Percentiles rank a stretch among this genome's conserved stretches.
phyloP scores from a whole-genome alignment of 495 filamentous ascomycete genomes.

The Cairneyella variabilis region DNA sequence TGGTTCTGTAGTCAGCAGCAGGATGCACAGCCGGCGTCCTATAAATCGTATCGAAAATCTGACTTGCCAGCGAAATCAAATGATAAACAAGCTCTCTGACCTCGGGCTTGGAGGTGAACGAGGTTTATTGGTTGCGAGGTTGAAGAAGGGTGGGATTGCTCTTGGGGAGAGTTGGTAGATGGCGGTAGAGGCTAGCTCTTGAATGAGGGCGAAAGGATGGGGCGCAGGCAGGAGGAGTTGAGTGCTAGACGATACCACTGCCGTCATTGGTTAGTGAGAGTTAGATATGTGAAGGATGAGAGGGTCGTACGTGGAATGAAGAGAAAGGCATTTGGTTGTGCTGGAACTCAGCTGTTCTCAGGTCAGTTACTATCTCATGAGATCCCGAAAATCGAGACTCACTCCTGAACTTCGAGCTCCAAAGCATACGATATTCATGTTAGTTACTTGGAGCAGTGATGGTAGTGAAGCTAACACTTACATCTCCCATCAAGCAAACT shows the following conservation, averaged over 20 bases:
- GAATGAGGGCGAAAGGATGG: constrained; percentile 7
- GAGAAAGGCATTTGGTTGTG: constrained; percentile 2
- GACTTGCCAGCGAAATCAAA: too few species aligned
- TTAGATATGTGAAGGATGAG: too few species aligned
- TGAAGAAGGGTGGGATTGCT: too few species aligned
- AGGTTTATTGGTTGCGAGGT: too few species aligned
- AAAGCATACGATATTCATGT: not conserved
- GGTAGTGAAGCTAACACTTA: not conserved
- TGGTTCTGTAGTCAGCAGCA: too few species aligned
- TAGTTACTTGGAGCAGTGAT: not conserved
- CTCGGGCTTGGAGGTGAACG: too few species aligned
- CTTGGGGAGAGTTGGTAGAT: too few species aligned
- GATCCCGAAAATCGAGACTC: not conserved
- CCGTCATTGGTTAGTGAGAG: not conserved
- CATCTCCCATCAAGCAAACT: not conserved
- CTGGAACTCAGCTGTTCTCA: not conserved
- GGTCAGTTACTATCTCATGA: not conserved
- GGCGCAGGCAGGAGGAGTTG: not conserved
- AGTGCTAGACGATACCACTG: not conserved
- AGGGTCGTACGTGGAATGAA: too few species aligned
- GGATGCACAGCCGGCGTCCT: too few species aligned
- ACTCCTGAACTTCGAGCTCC: not conserved
- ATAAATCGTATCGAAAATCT: too few species aligned
- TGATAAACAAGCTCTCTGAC: too few species aligned
- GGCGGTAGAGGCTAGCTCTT: too few species aligned